Evolutionary conservation across 176 grass and related monocot genomes (phyloP).

Genomic region (Oryza longistaminata): DNA sequence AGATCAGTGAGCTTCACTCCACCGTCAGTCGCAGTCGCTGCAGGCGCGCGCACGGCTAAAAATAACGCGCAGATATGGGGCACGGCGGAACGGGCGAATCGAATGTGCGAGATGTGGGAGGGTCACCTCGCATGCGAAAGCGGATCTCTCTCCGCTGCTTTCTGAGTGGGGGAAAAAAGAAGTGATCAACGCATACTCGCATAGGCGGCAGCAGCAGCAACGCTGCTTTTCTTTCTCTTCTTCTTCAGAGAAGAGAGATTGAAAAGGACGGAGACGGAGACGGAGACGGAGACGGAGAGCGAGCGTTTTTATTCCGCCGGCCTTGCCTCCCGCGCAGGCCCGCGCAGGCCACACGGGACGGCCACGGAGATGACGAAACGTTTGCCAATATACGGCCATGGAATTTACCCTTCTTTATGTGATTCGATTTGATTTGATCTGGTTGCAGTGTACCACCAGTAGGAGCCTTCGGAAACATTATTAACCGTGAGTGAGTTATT

Average conservation of each 20-base stretch:
- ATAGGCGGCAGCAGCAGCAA: too few species aligned
- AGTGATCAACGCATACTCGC: conserved; percentile 12
- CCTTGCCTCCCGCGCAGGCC: conserved; percentile 24
- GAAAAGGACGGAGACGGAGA: not conserved
- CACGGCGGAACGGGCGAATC: not conserved
- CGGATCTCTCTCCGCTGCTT: not conserved
- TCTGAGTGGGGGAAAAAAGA: conserved; percentile 6
- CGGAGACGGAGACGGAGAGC: not conserved
- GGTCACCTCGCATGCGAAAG: not conserved
- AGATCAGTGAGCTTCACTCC: not conserved
- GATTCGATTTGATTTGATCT: not conserved
- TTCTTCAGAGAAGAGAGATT: not conserved
- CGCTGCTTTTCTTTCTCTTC: not conserved
- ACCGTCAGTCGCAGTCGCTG: not conserved
- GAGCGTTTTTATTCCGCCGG: not conserved
- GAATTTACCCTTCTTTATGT: not conserved
- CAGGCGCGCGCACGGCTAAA: not conserved
- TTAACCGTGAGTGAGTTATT: not conserved
- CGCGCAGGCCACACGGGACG: conserved; percentile 28
- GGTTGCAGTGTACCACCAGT: not conserved
- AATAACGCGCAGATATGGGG: not conserved
- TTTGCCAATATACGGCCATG: not conserved
- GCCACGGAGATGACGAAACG: not conserved
- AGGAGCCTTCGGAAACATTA: not conserved
- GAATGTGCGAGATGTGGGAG: conserved; percentile 7